These are phyloP conservation scores for Talaromyces pinophilus DNA, from an alignment of 2,329 filamentous ascomycete genomes.

Conservation along the genomic window DNA sequence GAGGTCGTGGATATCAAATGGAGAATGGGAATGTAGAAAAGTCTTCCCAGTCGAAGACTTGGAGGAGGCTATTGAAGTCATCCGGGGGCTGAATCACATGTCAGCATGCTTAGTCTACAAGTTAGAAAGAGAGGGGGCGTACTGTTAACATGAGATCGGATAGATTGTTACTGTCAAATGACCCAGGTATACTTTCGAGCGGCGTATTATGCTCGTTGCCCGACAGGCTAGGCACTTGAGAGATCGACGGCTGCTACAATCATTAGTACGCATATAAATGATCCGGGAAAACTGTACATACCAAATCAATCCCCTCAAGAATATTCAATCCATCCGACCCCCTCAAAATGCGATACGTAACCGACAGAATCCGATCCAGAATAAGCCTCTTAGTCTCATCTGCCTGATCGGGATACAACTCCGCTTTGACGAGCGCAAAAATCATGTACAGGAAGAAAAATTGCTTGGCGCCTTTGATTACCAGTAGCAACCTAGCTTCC, in stretches of 20 bases:
- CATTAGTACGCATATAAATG: neutral
- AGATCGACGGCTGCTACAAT: conserved; percentile 6
- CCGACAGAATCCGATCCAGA: conserved; percentile 38
- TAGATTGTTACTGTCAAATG: conserved; percentile 21
- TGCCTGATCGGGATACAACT: conserved; percentile 38
- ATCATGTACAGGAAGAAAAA: conserved; percentile 45
- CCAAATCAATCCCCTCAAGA: conserved; percentile 16
- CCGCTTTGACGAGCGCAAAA: conserved; percentile 37
- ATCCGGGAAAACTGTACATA: conserved; percentile 7
- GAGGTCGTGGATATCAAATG: neutral
- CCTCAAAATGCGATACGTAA: conserved; percentile 38
- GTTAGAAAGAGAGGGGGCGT: neutral
- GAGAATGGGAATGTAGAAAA: conserved; percentile 18
- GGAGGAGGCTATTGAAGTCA: conserved; percentile 23
- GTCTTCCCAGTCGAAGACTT: conserved; percentile 26
- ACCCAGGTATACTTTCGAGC: conserved; percentile 14
- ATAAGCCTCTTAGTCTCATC: conserved; percentile 39
- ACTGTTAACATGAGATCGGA: conserved; percentile 23
- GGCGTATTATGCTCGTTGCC: conserved; percentile 8
- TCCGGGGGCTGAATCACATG: conserved; percentile 21
- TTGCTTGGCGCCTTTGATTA: conserved; percentile 43
- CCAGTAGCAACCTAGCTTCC: conserved; percentile 34
- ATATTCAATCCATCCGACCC: conserved; percentile 27
- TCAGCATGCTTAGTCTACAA: neutral
- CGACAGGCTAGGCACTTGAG: conserved; percentile 16